These are phyloP conservation scores for Nannochloropsis salina DNA, from an alignment of 108 stramenopile species.

Conservation along the genomic window DNA sequence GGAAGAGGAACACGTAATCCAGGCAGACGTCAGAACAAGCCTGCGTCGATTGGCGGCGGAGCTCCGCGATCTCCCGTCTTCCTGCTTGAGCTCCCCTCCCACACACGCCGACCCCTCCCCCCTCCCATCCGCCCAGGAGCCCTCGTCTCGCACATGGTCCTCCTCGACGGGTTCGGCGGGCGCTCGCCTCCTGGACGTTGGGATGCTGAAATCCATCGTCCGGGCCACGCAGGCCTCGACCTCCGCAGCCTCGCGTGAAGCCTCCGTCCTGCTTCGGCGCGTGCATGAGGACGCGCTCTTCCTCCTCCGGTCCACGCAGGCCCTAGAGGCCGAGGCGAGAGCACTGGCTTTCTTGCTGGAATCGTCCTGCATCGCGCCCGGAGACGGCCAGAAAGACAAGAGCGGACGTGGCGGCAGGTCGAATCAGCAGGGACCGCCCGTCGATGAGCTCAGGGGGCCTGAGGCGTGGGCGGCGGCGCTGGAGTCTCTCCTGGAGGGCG, in stretches of 20 bases:
- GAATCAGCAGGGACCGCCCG: background rate
- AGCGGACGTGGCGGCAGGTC: background rate
- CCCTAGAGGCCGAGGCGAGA: background rate
- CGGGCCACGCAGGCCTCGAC: background rate
- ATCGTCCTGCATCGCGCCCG: background rate
- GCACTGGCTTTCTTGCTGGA: background rate
- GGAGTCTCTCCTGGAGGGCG: background rate
- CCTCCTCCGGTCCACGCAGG: background rate
- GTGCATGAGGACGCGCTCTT: background rate
- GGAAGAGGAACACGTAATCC: background rate
- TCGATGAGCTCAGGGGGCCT: background rate
- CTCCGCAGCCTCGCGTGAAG: background rate
- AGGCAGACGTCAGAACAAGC: background rate
- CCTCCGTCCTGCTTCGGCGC: background rate
- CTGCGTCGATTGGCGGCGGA: background rate
- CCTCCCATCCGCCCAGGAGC: background rate
- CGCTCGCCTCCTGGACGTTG: background rate
- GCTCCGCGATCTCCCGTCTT: background rate
- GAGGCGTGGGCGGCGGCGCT: background rate
- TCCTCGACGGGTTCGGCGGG: background rate
- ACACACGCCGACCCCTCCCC: too few species aligned
- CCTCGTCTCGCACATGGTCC: background rate
- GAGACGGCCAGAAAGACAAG: too few species aligned
- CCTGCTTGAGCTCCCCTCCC: background rate
- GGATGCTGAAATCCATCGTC: background rate